Base-by-base conservation (phyloP, 2,329 filamentous ascomycete species). In the Eutypa lata region DNA sequence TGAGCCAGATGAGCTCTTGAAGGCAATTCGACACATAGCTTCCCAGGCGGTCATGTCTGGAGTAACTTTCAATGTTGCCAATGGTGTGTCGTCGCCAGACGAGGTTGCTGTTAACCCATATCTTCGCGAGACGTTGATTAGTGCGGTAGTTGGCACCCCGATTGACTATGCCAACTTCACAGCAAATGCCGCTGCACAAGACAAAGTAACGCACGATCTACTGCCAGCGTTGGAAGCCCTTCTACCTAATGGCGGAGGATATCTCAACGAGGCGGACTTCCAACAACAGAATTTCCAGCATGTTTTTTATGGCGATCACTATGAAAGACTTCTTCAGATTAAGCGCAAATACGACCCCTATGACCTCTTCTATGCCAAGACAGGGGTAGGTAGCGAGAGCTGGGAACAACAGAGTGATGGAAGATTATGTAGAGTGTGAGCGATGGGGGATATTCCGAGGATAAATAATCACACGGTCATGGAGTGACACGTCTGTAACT, bases 121-220 rank as follows among this genome's bases (percentile, higher is more conserved):
- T 13, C 42, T 53, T 7, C 54, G 54, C 68, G 46, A 82, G 24
- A 82, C 80, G 54, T 84, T 83, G 51, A 82, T 71, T 4, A 82
- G 67, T 3, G 79, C 76, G 47, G 85, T 67, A 64, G 84, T 74
- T 22, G 78, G 69, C 4, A 22, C 38, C n/a, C 38, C 38, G 18
- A 43, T 43, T n/a, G 21, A 43, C 38, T 43, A 43, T n/a, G 21
- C 38, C 38, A n/a, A 43, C 19, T 43, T 10, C 10, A n/a, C 8
- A 5, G 38, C 38, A 18, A 43, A 3, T n/a, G 8, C 10, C 5
- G 38, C 38, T 10, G 38, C 8, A 10, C 38, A 21, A 18, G 38
- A 43, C 19, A 19, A 22, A n/a, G 3, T 43, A 10, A 43, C 38
- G 19, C n/a, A 21, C 38, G 38, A 43, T 22, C 38, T 43, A 6